Evolutionary conservation across 139 green algal genomes (phyloP).

Genomic region (Microglena sp.): DNA sequence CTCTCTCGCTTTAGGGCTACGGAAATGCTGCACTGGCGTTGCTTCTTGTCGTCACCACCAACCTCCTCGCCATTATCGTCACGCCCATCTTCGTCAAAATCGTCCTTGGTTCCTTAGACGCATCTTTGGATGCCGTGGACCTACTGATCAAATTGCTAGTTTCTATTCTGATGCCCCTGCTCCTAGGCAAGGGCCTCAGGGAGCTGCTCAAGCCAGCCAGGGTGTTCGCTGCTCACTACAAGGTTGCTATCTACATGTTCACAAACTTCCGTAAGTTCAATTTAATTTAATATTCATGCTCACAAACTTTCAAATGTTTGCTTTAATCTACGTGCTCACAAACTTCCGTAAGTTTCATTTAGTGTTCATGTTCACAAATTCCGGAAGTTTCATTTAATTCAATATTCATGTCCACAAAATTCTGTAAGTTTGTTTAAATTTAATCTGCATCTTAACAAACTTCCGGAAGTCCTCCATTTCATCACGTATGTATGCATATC

Average conservation of each 20-base stretch:
- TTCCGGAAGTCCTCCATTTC: no score
- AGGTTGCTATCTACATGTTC: conserved; percentile 42
- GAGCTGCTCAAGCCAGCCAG: conserved; percentile 22
- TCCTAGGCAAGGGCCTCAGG: conserved; percentile 49
- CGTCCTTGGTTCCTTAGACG: conserved; percentile 26
- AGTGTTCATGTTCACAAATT: no score
- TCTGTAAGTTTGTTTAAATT: no score
- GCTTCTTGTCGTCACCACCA: conserved; percentile 67
- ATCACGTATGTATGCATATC: no score
- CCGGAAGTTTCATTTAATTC: no score
- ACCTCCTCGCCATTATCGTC: conserved; percentile 69
- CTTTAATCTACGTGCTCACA: conserved; percentile 5
- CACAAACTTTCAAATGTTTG: conserved; percentile 6
- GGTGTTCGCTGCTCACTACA: conserved; percentile 28
- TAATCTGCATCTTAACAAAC: no score
- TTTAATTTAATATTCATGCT: neutral
- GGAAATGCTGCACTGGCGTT: conserved; percentile 72
- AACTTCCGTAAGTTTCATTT: no score
- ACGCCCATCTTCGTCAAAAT: conserved; percentile 47
- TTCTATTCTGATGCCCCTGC: conserved; percentile 59
- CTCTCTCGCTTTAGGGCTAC: conserved; percentile 28
- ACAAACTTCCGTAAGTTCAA: conserved; percentile 35
- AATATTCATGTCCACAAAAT: no score
- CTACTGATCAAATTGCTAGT: conserved; percentile 71
- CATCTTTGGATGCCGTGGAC: conserved; percentile 35